Evolutionary conservation across 345 rosid genomes (phyloP), one percentile per base, ranked within the genome.

Genomic region (Nasturtium officinale): DNA sequence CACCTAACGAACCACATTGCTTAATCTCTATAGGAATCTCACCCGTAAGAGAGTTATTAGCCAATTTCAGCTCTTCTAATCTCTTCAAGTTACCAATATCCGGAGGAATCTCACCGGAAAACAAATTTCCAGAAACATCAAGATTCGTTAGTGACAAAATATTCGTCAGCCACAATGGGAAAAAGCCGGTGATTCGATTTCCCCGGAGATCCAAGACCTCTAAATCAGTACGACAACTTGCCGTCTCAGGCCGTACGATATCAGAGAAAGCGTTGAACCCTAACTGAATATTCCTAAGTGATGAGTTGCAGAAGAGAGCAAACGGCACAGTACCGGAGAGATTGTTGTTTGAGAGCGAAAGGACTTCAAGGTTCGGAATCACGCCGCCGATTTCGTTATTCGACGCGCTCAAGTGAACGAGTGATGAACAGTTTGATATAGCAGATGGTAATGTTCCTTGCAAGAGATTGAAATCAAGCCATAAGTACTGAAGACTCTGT

Each of bases 361-460:
- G 70, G 11, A 87, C 88, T 55, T 89, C 86, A 4, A 94, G 90
- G 10, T 60, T 76, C 3, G 89, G 96, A 6, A 91, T 72, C 45
- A 89, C 80, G 13, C 98, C 96, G 29, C 87, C 79, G 45, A 95
- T 86, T 25, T 82, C 67, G 64, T 95, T 94, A 50, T 79, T 89
- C 47, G 84, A 80, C 4, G 85, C 95, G 60, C 96, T 91, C 62
- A 91, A 76, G 56, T 91, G 99, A 30, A 88, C 81, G 13, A 91
- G 85, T 21, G 97, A 88, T 12, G 93, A 88, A 53, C 95, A 88
- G 71, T 89, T 95, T 0, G 91, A 87, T 7, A 95, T 57, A 2
- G 91, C 93, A 0, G 97, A 94, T 3, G 97, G 97, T 45, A 91
- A 50, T 56, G 99, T 88, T 15, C 96, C 99, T 61, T 84, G 85